Base-by-base conservation (phyloP, 495 filamentous ascomycete genomes). In the Clohesyomyces aquaticus region DNA sequence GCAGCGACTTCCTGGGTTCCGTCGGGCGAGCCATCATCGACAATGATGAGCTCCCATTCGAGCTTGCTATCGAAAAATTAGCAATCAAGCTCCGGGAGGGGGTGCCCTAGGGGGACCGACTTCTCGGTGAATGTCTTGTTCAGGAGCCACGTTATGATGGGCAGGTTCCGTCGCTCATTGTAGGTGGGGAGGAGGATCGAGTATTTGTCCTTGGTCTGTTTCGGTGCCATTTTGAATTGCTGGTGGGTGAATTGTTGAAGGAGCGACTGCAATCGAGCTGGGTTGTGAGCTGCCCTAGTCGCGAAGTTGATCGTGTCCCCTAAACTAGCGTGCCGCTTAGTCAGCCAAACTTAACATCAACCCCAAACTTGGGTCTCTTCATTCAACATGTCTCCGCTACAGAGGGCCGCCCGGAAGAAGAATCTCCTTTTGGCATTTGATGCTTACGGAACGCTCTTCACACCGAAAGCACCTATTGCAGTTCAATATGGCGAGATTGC, bases 11-110 rank as follows among this genome's bases (percentile, higher is more conserved):
- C 86, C 74, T 95, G 90, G 54, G 94, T 98, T 70, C 91, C 90
- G 78, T 98, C 94, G 63, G 95, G 94, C 67, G 92, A 96, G 79
- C 86, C 93, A 78, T 98, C 94, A 82, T 98, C 94, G 71, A 98
- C 90, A 76, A 98, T 91, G 55, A 98, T 86, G 73, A 98, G 81
- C 81, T 98, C 94, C 90, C 91, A 98, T 75, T 96, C 87, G 72
- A 98, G 84, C n/a, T 93, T 88, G 68, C 91, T 96, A 68, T 42
- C 9, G 21, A 21, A 3, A 9, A 19, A 8, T n/a, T 47, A 59
- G 43, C 49, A 12, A n/a, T 11, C 6, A 14, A 25, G 32, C n/a
- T 19, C 45, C 19, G 38, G 18, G 4, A 51, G 26, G 25, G n/a
- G 52, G 9, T 43, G 46, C 11, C 14, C 28, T 16, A 14, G 29